Percentiles rank a stretch among this genome's conserved stretches.
These are phyloP conservation scores for Aspergillus egyptiacus DNA, from an alignment of 495 filamentous ascomycete genomes.

Conservation along the genomic window DNA sequence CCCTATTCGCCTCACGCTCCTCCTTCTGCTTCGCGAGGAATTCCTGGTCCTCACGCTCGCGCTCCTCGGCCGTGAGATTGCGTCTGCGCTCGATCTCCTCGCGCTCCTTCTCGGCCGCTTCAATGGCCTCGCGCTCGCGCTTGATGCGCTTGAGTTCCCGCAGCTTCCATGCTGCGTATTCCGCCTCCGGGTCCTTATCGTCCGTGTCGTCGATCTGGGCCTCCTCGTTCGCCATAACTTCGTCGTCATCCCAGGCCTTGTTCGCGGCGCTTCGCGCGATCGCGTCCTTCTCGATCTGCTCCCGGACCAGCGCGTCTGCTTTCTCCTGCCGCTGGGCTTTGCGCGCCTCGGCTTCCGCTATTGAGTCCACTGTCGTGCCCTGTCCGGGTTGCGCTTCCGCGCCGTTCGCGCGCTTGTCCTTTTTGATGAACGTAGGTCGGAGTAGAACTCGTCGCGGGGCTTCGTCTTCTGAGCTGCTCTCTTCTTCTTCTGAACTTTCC, in stretches of 20 bases:
- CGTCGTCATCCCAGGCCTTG: conserved; percentile 82
- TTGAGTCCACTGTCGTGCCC: conserved; percentile 35
- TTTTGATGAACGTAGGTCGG: conserved; percentile 88
- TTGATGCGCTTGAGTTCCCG: conserved; percentile 84
- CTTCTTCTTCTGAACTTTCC: conserved; percentile 45
- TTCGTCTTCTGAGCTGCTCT: conserved; percentile 66
- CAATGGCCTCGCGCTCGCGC: conserved; percentile 78
- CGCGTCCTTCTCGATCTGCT: conserved; percentile 74
- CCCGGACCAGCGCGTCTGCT: conserved; percentile 74
- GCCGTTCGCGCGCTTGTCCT: conserved; percentile 56
- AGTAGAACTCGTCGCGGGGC: conserved; percentile 67
- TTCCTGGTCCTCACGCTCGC: conserved; percentile 77
- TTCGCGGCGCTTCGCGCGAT: conserved; percentile 69
- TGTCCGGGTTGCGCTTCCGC: conserved; percentile 12
- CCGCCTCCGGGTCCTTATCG: conserved; percentile 78
- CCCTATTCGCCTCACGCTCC: conserved; percentile 71
- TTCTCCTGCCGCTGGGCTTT: conserved; percentile 53
- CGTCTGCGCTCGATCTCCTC: conserved; percentile 86
- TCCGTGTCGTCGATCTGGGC: conserved; percentile 80
- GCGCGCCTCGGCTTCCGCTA: conserved; percentile 53
- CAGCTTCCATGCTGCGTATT: conserved; percentile 89
- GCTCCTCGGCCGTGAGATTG: conserved; percentile 80
- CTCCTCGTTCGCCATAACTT: conserved; percentile 52
- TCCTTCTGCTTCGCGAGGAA: conserved; percentile 75
- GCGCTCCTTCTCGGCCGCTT: conserved; percentile 73